Conservation (phyloP, 352 stramenopile species). For the Phytophthora fragariae region DNA sequence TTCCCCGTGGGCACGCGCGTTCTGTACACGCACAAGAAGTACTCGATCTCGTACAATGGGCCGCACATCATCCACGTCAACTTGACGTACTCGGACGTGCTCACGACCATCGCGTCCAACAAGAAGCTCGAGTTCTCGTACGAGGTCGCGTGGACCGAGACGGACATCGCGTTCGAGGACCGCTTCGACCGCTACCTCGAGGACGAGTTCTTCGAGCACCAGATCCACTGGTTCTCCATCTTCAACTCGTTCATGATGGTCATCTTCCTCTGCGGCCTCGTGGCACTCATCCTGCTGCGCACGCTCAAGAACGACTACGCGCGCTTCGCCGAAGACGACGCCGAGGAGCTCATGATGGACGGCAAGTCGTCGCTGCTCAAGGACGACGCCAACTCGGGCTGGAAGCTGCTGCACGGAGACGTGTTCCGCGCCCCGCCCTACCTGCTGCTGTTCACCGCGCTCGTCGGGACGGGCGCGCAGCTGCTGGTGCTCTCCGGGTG, state of each 20-base stretch:
- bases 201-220: constrained; percentile 99
- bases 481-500: constrained; percentile 93
- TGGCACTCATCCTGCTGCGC: constrained; percentile 94
- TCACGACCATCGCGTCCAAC: constrained; percentile 86
- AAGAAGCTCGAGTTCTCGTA: constrained; percentile 95
- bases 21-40: constrained; percentile 98
- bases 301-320: constrained; percentile 96
- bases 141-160: constrained; percentile 93
- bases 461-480: constrained; percentile 97
- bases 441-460: constrained; percentile 95
- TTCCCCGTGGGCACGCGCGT: constrained; percentile 81
- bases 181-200: constrained; percentile 99
- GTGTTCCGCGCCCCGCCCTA: constrained; percentile 94
- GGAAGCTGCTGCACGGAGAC: constrained; percentile 97
- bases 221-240: constrained; percentile 99
- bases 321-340: constrained; percentile 88
- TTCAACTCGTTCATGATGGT: constrained; percentile 99
- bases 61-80: constrained; percentile 98
- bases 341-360: constrained; percentile 87
- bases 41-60: constrained; percentile 97
- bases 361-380: constrained; percentile 83
- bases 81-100: constrained; percentile 94
- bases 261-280: constrained; percentile 95
- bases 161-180: constrained; percentile 93
- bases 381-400: constrained; percentile 90